phyloP scores from a whole-genome alignment of 306 rosid species.

The Gastrolobium villosum region DNA sequence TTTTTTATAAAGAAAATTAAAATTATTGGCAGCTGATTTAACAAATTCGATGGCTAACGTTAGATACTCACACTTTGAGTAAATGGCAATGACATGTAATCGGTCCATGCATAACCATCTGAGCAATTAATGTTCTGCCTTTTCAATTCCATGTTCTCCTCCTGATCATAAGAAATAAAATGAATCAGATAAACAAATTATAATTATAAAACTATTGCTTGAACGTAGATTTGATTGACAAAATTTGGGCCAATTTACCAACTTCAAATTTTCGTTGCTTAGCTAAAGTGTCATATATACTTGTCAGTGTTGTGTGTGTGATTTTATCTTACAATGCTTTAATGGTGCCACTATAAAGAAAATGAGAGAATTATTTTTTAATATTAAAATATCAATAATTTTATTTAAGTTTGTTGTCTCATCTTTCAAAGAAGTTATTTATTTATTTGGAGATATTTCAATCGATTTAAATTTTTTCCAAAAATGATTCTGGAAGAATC shows the following conservation, averaged over 20 bases:
- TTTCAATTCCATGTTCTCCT: constrained; percentile 91
- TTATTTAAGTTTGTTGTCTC: no score
- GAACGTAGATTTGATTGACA: background rate
- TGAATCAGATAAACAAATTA: constrained; percentile 16
- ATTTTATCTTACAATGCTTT: background rate
- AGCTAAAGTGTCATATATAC: background rate
- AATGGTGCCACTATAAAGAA: background rate
- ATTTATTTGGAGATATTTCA: no score
- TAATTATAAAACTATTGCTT: background rate
- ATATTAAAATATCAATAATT: no score
- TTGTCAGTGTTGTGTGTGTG: background rate
- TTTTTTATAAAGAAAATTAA: background rate
- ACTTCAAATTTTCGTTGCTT: background rate
- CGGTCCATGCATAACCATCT: constrained; percentile 72
- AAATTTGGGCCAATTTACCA: background rate
- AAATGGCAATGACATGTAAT: constrained; percentile 84
- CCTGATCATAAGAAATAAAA: constrained; percentile 56
- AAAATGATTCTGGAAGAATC: no score
- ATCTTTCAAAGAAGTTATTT: no score
- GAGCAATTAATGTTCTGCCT: constrained; percentile 56
- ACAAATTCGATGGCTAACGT: constrained; percentile 20
- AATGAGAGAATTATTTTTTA: background rate
- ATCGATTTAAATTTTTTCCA: no score
- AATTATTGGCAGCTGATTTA: background rate
- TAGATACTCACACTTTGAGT: constrained; percentile 82